Percentiles rank a stretch among this genome's conserved stretches.
These are phyloP conservation scores for Annulohypoxylon maeteangense DNA, from an alignment of 495 filamentous ascomycete species.

Conservation along the genomic window DNA sequence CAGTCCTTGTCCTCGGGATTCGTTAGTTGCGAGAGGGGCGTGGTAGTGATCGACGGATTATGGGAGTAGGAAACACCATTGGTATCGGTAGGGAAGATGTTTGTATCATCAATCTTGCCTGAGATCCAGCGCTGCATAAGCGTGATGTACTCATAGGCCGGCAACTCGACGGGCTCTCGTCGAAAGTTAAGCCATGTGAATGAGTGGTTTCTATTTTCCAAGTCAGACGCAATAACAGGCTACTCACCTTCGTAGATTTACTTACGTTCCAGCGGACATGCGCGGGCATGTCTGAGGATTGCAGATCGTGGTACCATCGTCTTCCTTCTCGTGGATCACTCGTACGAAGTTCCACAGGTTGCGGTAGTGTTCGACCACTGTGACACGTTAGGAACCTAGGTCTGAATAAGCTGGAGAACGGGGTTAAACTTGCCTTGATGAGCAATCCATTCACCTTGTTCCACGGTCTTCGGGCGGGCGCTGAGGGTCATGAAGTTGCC, in stretches of 20 bases:
- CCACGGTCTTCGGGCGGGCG: constrained; percentile 86
- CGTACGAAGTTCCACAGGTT: constrained; percentile 84
- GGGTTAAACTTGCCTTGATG: constrained; percentile 77
- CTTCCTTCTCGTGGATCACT: constrained; percentile 81
- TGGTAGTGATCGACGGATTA: constrained; percentile 66
- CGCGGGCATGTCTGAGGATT: constrained; percentile 84
- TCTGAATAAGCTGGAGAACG: not conserved
- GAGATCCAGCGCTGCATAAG: constrained; percentile 94
- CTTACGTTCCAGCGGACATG: constrained; percentile 92
- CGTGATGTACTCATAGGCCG: constrained; percentile 86
- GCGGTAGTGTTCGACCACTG: constrained; percentile 91
- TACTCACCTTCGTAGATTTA: constrained; percentile 36
- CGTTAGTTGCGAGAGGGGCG: constrained; percentile 68
- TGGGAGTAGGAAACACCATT: constrained; percentile 67
- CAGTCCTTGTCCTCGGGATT: constrained; percentile 72
- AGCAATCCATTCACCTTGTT: constrained; percentile 92
- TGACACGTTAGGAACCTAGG: constrained; percentile 36
- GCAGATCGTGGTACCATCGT: constrained; percentile 78
- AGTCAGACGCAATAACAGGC: constrained; percentile 27
- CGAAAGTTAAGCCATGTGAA: constrained; percentile 88
- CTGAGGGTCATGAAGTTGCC: constrained; percentile 97
- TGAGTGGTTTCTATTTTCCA: constrained; percentile 71
- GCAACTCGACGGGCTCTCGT: constrained; percentile 72
- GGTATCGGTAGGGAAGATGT: constrained; percentile 84
- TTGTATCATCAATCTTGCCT: constrained; percentile 86